These are phyloP conservation scores for Fimicolochytrium jonesii DNA, from an alignment of 192 early-diverging fungal genomes.

Conservation along the genomic window DNA sequence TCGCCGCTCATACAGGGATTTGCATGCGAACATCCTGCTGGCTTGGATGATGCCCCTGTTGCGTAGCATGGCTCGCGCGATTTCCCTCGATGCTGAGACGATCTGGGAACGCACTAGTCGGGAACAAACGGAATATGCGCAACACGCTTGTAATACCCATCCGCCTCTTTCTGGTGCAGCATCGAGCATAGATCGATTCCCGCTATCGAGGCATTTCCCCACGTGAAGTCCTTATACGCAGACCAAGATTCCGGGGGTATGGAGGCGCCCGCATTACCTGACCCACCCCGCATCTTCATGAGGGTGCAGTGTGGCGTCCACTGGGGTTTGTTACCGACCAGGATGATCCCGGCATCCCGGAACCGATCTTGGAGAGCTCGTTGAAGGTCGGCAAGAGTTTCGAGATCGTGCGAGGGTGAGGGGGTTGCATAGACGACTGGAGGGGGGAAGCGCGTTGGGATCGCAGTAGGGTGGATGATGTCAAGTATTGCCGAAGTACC, in stretches of 20 bases:
- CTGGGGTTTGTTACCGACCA: neutral
- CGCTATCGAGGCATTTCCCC: neutral
- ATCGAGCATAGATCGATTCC: slow-evolving; percentile 3
- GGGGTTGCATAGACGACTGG: neutral
- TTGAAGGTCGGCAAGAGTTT: neutral
- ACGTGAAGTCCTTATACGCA: neutral
- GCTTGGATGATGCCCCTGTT: neutral
- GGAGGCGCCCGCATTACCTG: neutral
- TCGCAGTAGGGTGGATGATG: neutral
- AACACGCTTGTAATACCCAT: slow-evolving; percentile 2
- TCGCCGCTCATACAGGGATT: slow-evolving; percentile 17
- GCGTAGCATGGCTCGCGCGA: neutral
- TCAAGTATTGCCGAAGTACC: no score
- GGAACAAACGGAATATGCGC: neutral
- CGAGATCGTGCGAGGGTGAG: neutral
- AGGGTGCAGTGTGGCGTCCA: slow-evolving; percentile 6
- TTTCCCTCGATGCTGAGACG: neutral
- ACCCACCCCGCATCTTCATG: neutral
- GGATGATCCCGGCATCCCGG: neutral
- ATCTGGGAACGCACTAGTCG: neutral
- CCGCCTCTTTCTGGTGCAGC: neutral
- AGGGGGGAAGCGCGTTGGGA: neutral
- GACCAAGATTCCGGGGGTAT: neutral
- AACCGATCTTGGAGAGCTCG: neutral
- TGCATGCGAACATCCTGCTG: slow-evolving; percentile 2